Evolutionary conservation across 2,329 filamentous ascomycete species (phyloP).

Genomic region (Zarea fungicola): DNA sequence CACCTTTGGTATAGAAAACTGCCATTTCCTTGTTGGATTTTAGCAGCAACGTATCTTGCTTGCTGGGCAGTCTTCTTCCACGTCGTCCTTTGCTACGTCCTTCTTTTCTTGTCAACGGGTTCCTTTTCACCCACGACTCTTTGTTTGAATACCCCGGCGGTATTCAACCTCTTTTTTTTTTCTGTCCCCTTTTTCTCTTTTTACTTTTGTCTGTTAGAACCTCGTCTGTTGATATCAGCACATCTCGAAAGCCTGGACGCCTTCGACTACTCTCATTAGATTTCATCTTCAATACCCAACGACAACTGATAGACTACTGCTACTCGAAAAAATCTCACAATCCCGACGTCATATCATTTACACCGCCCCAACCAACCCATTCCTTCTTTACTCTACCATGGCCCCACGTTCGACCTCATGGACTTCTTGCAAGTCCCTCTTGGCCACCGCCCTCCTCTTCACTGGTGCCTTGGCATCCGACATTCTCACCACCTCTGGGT

Average conservation of each 20-base stretch:
- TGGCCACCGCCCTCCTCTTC: slow-evolving; percentile 31
- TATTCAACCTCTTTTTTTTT: slow-evolving; percentile 11
- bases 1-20: background rate
- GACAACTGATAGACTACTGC: background rate
- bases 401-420: slow-evolving; percentile 25
- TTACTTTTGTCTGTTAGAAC: slow-evolving; percentile 3
- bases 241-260: slow-evolving; percentile 9
- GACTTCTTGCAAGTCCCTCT: slow-evolving; percentile 28
- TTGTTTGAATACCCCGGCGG: slow-evolving; percentile 11
- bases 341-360: background rate
- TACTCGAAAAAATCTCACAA: too few relatives aligned
- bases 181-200: slow-evolving; percentile 16
- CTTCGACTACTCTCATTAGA: slow-evolving; percentile 10
- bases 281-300: slow-evolving; percentile 4
- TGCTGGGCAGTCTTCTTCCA: background rate
- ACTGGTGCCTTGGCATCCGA: slow-evolving; percentile 57
- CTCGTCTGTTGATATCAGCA: background rate
- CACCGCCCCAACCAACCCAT: background rate
- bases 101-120: slow-evolving; percentile 7
- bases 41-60: too few relatives aligned
- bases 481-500: slow-evolving; percentile 75
- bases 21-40: background rate
- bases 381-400: slow-evolving; percentile 23
- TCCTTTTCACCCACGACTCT: background rate
- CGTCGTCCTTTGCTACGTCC: slow-evolving; percentile 6